Evolutionary conservation across 2,329 filamentous ascomycete genomes (phyloP).

Genomic region (Neoarthrinium moseri): DNA sequence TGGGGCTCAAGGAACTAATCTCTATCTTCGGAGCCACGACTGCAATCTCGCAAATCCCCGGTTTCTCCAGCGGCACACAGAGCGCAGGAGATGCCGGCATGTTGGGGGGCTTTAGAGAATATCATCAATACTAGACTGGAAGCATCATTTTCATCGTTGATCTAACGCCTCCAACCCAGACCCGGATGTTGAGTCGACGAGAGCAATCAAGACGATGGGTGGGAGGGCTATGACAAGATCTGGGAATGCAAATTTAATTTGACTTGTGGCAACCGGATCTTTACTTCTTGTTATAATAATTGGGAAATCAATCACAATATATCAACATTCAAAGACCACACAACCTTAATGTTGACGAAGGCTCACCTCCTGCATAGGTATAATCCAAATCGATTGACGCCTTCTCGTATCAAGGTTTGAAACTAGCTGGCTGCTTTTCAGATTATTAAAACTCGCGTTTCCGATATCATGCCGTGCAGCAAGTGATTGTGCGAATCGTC

Average conservation of each 20-base stretch:
- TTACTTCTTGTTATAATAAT: slow-evolving; percentile 1
- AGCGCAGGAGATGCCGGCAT: not conserved
- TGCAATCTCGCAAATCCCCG: too few relatives aligned
- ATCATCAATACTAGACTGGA: not conserved
- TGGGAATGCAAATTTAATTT: not conserved
- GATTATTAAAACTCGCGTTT: too few relatives aligned
- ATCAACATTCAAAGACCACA: too few relatives aligned
- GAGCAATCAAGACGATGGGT: not conserved
- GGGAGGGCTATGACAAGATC: not conserved
- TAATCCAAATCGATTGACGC: too few relatives aligned
- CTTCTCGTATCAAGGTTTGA: too few relatives aligned
- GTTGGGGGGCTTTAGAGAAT: not conserved
- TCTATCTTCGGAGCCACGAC: too few relatives aligned
- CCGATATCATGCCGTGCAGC: too few relatives aligned
- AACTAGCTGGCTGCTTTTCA: too few relatives aligned
- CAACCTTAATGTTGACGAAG: too few relatives aligned
- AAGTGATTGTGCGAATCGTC: too few relatives aligned
- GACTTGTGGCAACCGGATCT: not conserved
- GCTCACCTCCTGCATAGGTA: too few relatives aligned
- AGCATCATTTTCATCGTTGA: not conserved
- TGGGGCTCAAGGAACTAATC: too few relatives aligned
- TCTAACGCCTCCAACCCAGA: not conserved
- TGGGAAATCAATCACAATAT: not conserved
- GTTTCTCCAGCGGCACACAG: not conserved
- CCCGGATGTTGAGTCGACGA: not conserved